These are phyloP conservation scores for Cicer bijugum DNA, from an alignment of 306 rosid species.

Conservation along the genomic window DNA sequence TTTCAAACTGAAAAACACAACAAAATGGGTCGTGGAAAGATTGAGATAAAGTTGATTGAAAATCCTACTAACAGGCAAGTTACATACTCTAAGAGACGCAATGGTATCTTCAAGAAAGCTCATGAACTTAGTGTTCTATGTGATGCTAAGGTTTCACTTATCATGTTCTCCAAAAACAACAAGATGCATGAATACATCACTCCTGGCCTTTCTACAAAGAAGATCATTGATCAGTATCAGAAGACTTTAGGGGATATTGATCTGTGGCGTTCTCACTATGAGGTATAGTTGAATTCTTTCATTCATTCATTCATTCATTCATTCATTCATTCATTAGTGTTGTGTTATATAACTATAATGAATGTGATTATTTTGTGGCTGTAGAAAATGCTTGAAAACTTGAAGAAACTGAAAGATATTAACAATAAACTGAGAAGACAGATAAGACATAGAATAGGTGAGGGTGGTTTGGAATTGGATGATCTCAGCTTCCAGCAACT, in stretches of 20 bases:
- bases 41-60: conserved; percentile 77
- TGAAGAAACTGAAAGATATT: conserved; percentile 64
- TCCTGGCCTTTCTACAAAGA: conserved; percentile 62
- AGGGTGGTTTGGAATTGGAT: conserved; percentile 67
- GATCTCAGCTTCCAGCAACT: conserved; percentile 60
- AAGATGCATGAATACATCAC: conserved; percentile 72
- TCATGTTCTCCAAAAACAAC: conserved; percentile 71
- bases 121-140: conserved; percentile 86
- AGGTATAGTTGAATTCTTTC: conserved; percentile 43
- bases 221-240: conserved; percentile 71
- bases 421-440: conserved; percentile 70
- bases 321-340: not conserved
- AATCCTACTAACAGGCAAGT: conserved; percentile 89
- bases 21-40: conserved; percentile 80
- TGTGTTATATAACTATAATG: not conserved
- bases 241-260: conserved; percentile 54
- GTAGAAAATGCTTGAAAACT: conserved; percentile 70
- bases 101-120: conserved; percentile 92
- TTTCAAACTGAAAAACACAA: conserved; percentile 7
- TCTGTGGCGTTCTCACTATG: conserved; percentile 75
- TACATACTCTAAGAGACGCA: conserved; percentile 78
- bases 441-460: conserved; percentile 83
- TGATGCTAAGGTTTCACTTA: conserved; percentile 81
- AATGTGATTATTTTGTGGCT: not conserved
- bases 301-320: too few species aligned